Percentiles rank a stretch among this genome's conserved stretches.
Evolutionary conservation across 148 eudicot species (phyloP).

Genomic region (Suaeda aralocaspica): DNA sequence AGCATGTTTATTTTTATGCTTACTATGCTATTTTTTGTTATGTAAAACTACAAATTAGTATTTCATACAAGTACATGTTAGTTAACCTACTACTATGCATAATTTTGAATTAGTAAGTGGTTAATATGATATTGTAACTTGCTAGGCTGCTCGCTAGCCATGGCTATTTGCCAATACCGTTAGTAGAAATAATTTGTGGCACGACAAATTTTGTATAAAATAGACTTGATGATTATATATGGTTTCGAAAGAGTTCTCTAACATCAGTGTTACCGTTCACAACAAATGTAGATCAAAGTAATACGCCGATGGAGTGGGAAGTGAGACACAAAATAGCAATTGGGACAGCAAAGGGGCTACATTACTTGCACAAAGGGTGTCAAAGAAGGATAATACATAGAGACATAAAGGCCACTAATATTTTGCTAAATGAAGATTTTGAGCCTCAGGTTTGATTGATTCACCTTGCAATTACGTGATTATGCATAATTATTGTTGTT

Average conservation of each 20-base stretch:
- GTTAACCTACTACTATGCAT: neutral
- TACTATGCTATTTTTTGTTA: too few relatives aligned
- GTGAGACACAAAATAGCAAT: constrained; percentile 74
- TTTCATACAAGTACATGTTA: too few relatives aligned
- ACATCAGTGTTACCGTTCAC: neutral
- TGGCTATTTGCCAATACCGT: too few relatives aligned
- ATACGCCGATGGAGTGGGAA: constrained; percentile 70
- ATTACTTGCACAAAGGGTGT: constrained; percentile 90
- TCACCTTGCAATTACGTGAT: neutral
- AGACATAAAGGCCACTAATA: constrained; percentile 82
- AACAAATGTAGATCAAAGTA: constrained; percentile 50
- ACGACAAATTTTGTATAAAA: too few relatives aligned
- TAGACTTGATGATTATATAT: too few relatives aligned
- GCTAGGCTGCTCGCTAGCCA: neutral
- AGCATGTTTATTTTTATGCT: too few relatives aligned
- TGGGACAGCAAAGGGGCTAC: constrained; percentile 81
- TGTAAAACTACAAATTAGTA: too few relatives aligned
- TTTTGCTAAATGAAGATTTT: constrained; percentile 59
- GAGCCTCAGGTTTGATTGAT: constrained; percentile 71
- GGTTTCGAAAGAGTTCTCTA: too few relatives aligned
- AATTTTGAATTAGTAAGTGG: too few relatives aligned
- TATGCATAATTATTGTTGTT: neutral
- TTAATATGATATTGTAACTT: neutral
- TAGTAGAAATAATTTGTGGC: too few relatives aligned
- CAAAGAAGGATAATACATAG: constrained; percentile 93